These are phyloP conservation scores for Trypethelium eluteriae DNA, from an alignment of 495 filamentous ascomycete genomes.

Conservation along the genomic window DNA sequence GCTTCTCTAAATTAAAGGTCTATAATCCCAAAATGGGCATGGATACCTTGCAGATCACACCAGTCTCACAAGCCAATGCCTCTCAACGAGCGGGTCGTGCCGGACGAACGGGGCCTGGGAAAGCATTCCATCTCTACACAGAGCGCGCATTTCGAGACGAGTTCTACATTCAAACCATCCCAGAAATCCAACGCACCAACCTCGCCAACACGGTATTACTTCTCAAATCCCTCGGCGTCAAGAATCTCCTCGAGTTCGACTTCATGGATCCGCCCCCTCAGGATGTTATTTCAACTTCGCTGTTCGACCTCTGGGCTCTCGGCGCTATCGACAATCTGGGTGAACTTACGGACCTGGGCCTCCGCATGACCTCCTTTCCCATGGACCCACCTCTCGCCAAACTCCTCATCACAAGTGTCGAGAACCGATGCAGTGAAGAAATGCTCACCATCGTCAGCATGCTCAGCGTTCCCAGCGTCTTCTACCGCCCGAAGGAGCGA, in stretches of 20 bases:
- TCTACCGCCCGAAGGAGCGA: conserved; percentile 94
- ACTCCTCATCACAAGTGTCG: conserved; percentile 77
- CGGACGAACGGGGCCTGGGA: conserved; percentile 89
- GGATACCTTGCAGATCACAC: conserved; percentile 97
- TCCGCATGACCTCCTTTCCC: conserved; percentile 92
- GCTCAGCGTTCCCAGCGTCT: conserved; percentile 93
- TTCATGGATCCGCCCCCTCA: conserved; percentile 99
- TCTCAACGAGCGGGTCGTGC: conserved; percentile 90
- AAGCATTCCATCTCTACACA: conserved; percentile 90
- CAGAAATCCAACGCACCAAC: conserved; percentile 96
- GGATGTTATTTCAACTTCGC: conserved; percentile 91
- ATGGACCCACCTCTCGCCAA: conserved; percentile 95
- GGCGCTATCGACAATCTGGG: conserved; percentile 91
- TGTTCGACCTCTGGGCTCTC: conserved; percentile 97
- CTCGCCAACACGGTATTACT: conserved; percentile 90
- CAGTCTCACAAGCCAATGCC: conserved; percentile 94
- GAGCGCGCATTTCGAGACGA: conserved; percentile 94
- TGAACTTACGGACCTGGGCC: conserved; percentile 77
- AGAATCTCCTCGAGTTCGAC: conserved; percentile 92
- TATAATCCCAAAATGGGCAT: conserved; percentile 99
- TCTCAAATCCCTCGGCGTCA: conserved; percentile 89
- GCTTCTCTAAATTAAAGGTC: conserved; percentile 95
- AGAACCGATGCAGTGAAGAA: conserved; percentile 86
- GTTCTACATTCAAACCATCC: conserved; percentile 94
- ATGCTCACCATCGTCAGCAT: conserved; percentile 98